Conservation (phyloP, 2,329 filamentous ascomycete species). For the Xylariaceae sp. region DNA sequence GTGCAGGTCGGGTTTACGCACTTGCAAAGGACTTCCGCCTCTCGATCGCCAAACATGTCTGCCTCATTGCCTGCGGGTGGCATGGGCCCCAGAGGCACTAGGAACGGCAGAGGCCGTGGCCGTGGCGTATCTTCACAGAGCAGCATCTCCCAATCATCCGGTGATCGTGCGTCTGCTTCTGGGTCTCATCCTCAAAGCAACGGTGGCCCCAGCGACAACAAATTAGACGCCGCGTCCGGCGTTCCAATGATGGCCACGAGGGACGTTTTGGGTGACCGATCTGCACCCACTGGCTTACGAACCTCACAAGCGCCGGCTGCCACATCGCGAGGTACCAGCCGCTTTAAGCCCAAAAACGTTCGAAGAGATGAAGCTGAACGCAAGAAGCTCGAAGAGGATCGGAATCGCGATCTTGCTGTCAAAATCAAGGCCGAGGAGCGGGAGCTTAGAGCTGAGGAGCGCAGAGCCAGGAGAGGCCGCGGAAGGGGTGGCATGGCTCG, state of each 20-base stretch:
- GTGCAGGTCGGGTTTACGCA: background rate
- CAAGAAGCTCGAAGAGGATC: constrained; percentile 40
- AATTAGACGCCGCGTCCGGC: constrained; percentile 7
- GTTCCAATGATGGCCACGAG: constrained; percentile 5
- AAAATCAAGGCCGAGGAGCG: constrained; percentile 32
- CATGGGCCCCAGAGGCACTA: constrained; percentile 19
- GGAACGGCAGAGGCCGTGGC: constrained; percentile 21
- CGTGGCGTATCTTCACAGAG: constrained; percentile 16
- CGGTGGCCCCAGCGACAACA: background rate
- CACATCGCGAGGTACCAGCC: constrained; percentile 33
- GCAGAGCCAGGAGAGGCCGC: constrained; percentile 34
- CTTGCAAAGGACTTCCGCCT: background rate
- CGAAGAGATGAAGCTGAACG: constrained; percentile 47
- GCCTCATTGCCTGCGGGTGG: constrained; percentile 21
- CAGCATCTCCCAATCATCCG: constrained; percentile 8
- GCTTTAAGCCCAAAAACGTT: constrained; percentile 45
- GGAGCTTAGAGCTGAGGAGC: constrained; percentile 30
- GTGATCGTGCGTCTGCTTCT: constrained; percentile 9
- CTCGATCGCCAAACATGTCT: constrained; percentile 23
- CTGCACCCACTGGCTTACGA: constrained; percentile 14
- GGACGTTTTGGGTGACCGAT: constrained; percentile 8
- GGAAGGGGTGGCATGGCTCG: constrained; percentile 32
- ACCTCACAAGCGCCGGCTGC: constrained; percentile 33
- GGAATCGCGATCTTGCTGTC: constrained; percentile 25
- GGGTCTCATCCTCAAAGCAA: constrained; percentile 12